Evolutionary conservation across 441 rosid genomes (phyloP).

Genomic region (Adansonia rubrostipa): DNA sequence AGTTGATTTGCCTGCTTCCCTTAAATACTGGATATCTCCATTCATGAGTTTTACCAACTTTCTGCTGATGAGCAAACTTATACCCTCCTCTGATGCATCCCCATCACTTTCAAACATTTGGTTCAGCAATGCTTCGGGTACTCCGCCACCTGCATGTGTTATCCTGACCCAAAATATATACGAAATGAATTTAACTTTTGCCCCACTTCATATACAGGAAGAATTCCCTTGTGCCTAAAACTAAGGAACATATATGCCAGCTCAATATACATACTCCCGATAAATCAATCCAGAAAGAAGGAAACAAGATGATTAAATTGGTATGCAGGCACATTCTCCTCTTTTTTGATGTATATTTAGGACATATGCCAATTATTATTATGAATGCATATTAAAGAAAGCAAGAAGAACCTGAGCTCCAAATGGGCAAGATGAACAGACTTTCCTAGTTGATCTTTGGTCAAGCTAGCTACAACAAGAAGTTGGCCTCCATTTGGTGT

Average conservation of each 20-base stretch:
- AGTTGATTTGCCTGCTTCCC: constrained; percentile 74
- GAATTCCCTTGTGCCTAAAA: neutral
- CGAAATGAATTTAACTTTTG: constrained; percentile 7
- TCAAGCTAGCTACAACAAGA: constrained; percentile 54
- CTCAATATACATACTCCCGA: neutral
- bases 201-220: neutral
- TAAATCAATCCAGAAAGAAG: neutral
- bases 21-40: constrained; percentile 89
- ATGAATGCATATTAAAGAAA: neutral
- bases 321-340: neutral
- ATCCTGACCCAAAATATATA: constrained; percentile 51
- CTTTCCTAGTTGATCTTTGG: constrained; percentile 74
- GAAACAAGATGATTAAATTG: neutral
- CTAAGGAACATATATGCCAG: neutral
- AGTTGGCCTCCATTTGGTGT: constrained; percentile 73
- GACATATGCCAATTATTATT: neutral
- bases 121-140: constrained; percentile 74
- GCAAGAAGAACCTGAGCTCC: constrained; percentile 68
- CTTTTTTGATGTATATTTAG: neutral
- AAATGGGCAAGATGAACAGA: constrained; percentile 78
- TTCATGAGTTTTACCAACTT: constrained; percentile 84
- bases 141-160: constrained; percentile 70
- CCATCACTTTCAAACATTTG: constrained; percentile 76
- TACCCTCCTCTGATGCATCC: constrained; percentile 79
- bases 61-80: constrained; percentile 75